Conservation (phyloP, 2,329 filamentous ascomycete species). For the Penicillium decumbens region DNA sequence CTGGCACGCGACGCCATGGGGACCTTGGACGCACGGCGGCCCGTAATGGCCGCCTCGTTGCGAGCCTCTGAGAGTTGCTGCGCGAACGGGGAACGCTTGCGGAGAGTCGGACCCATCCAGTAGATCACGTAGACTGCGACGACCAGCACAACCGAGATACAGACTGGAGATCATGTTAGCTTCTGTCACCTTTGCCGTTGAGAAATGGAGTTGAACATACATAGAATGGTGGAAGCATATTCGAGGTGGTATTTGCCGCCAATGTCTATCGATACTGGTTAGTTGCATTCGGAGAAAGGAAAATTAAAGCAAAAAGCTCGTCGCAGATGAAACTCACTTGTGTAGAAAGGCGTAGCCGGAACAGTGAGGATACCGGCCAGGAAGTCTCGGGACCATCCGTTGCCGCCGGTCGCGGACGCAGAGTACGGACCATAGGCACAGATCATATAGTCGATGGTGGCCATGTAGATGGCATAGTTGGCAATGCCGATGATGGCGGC, state of each 20-base stretch:
- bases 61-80: constrained; percentile 54
- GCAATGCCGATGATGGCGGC: constrained; percentile 58
- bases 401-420: constrained; percentile 63
- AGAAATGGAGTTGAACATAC: constrained; percentile 23
- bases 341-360: constrained; percentile 52
- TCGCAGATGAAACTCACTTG: constrained; percentile 29
- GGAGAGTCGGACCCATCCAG: constrained; percentile 58
- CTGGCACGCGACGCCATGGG: constrained; percentile 34
- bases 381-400: constrained; percentile 62
- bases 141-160: constrained; percentile 59
- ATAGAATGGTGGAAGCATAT: constrained; percentile 61
- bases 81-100: constrained; percentile 60
- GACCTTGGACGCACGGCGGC: constrained; percentile 33
- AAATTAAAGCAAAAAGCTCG: not conserved
- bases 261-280: constrained; percentile 44
- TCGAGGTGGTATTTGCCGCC: constrained; percentile 52
- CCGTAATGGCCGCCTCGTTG: constrained; percentile 29
- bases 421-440: constrained; percentile 63
- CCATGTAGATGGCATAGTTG: constrained; percentile 61
- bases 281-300: not conserved
- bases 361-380: constrained; percentile 61
- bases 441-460: constrained; percentile 65
- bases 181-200: not conserved
- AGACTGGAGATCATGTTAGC: constrained; percentile 32
- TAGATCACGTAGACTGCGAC: constrained; percentile 63